Evolutionary conservation across 805 yeast genomes (phyloP).

Genomic region (Candida tammaniensis): DNA sequence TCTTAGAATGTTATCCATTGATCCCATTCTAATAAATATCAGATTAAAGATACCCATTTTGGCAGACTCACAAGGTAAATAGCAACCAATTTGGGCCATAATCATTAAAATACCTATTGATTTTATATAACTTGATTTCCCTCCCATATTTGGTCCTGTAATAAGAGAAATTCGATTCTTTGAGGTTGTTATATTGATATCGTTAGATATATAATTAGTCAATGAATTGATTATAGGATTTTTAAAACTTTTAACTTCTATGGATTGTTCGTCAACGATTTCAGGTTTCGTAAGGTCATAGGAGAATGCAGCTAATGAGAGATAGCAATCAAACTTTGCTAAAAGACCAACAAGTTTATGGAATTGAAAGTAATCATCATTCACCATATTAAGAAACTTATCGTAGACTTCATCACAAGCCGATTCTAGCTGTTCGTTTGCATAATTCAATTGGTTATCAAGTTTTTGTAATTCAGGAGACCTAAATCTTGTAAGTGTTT

Average conservation of each 20-base stretch:
- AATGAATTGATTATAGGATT: slow-evolving; percentile 66
- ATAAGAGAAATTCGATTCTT: slow-evolving; percentile 56
- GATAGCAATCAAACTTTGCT: slow-evolving; percentile 61
- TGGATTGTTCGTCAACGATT: slow-evolving; percentile 35
- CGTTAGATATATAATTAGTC: slow-evolving; percentile 62
- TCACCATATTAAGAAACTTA: slow-evolving; percentile 35
- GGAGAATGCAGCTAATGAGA: slow-evolving; percentile 50
- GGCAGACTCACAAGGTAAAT: slow-evolving; percentile 64
- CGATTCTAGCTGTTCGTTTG: slow-evolving; percentile 50
- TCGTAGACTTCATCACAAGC: slow-evolving; percentile 48
- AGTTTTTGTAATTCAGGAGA: slow-evolving; percentile 56
- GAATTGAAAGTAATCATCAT: slow-evolving; percentile 30
- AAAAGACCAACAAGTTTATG: slow-evolving; percentile 44
- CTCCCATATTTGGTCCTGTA: slow-evolving; percentile 90
- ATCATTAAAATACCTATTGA: slow-evolving; percentile 69
- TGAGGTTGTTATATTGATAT: slow-evolving; percentile 47
- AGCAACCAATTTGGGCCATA: slow-evolving; percentile 77
- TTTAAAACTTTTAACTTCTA: slow-evolving; percentile 56
- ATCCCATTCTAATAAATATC: slow-evolving; percentile 82
- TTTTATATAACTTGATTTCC: slow-evolving; percentile 74
- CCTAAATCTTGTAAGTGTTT: slow-evolving; percentile 67
- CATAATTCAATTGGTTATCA: slow-evolving; percentile 55
- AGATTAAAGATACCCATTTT: slow-evolving; percentile 68
- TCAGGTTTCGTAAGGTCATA: slow-evolving; percentile 46
- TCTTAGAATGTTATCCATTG: slow-evolving; percentile 68